A percentile compares a stretch with the other conserved stretches of the same genome.
These are phyloP conservation scores for Boletus sp. DNA, from an alignment of 1,284 basidiomycete species.

Conservation along the genomic window DNA sequence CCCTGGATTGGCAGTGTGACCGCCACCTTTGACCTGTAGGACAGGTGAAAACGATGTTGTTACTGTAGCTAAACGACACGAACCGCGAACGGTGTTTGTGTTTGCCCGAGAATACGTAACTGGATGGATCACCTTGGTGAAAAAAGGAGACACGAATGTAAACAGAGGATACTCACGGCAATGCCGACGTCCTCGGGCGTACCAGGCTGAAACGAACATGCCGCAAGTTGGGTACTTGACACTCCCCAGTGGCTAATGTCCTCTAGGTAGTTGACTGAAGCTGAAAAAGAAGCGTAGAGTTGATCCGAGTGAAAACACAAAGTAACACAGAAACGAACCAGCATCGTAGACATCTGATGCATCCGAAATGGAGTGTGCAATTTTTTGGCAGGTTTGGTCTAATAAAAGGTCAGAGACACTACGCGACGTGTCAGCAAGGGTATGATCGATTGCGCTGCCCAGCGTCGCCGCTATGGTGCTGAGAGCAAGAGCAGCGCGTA, in stretches of 20 bases:
- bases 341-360: constrained; percentile 24
- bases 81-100: constrained; percentile 18
- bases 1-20: constrained; percentile 22
- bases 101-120: constrained; percentile 17
- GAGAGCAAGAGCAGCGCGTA: neutral
- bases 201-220: constrained; percentile 57
- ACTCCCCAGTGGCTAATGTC: constrained; percentile 52
- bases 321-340: neutral
- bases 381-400: constrained; percentile 6
- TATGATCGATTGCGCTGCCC: neutral
- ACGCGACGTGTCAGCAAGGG: neutral
- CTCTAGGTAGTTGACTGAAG: constrained; percentile 34
- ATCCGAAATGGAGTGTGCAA: constrained; percentile 12
- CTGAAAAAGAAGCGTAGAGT: constrained; percentile 6
- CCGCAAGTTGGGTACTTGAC: constrained; percentile 46
- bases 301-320: neutral
- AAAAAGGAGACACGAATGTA: neutral
- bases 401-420: neutral
- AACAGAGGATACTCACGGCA: constrained; percentile 42
- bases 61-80: neutral
- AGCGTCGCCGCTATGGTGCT: neutral
- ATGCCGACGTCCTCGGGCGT: constrained; percentile 47
- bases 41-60: neutral
- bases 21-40: constrained; percentile 23
- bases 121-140: neutral